A percentile compares a stretch with the other conserved stretches of the same genome.
phyloP scores from a whole-genome alignment of 805 yeast species.

The Metschnikowia dekortorum region DNA sequence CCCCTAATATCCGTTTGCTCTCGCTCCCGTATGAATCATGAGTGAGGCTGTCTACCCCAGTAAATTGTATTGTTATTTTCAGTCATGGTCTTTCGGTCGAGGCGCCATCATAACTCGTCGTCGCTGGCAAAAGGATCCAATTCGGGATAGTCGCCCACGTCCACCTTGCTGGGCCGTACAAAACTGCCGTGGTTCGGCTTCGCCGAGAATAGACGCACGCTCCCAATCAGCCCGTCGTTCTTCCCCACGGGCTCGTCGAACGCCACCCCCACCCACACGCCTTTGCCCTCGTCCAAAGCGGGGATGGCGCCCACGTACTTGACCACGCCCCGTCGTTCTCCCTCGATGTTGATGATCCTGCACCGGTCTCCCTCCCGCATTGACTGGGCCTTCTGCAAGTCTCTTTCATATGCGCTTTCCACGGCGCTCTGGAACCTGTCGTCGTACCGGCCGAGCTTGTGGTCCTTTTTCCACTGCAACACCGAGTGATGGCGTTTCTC shows the following conservation, averaged over 20 bases:
- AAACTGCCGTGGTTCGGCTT: slow-evolving; percentile 67
- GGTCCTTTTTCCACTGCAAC: slow-evolving; percentile 67
- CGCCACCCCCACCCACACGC: slow-evolving; percentile 77
- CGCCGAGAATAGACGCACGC: slow-evolving; percentile 55
- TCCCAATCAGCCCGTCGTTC: slow-evolving; percentile 73
- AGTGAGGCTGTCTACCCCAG: no score
- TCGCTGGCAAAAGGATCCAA: slow-evolving; percentile 42
- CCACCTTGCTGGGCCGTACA: slow-evolving; percentile 63
- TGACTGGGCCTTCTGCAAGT: slow-evolving; percentile 11
- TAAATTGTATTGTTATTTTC: no score
- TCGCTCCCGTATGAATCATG: no score
- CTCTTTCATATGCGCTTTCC: slow-evolving; percentile 2
- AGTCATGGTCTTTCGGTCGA: no score
- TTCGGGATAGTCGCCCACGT: slow-evolving; percentile 64
- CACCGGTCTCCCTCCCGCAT: slow-evolving; percentile 53
- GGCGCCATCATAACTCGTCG: slow-evolving; percentile 18
- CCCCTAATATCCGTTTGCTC: no score
- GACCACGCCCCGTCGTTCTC: slow-evolving; percentile 66
- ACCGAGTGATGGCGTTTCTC: slow-evolving; percentile 58
- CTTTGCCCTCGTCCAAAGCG: slow-evolving; percentile 48
- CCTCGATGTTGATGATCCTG: slow-evolving; percentile 39
- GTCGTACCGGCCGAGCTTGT: slow-evolving; percentile 69
- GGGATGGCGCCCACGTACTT: slow-evolving; percentile 65
- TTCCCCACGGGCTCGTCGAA: slow-evolving; percentile 85
- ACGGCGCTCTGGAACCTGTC: slow-evolving; percentile 29